Evolutionary conservation across 75 land plant species (phyloP).

Genomic region (Azolla pinnata): DNA sequence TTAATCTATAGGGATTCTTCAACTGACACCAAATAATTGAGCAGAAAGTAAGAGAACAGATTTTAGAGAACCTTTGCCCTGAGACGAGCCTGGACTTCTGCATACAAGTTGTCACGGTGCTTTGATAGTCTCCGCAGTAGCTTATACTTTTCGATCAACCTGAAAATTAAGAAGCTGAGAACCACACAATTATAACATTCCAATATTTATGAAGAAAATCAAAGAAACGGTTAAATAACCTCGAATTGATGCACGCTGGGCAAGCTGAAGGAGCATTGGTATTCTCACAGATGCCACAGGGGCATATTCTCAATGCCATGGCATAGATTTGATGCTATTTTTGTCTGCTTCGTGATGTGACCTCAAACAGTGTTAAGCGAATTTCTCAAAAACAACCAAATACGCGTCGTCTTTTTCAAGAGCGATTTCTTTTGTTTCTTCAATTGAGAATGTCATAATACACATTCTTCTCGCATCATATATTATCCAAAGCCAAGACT

Average conservation of each 20-base stretch:
- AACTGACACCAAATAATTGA: neutral
- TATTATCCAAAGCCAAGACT: too few relatives aligned
- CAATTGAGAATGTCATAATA: too few relatives aligned
- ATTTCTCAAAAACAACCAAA: too few relatives aligned
- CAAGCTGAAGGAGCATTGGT: conserved; percentile 59
- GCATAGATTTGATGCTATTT: too few relatives aligned
- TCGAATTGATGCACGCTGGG: conserved; percentile 45
- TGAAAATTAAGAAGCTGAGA: neutral
- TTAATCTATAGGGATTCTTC: too few relatives aligned
- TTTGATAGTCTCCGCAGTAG: conserved; percentile 8
- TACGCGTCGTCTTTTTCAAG: too few relatives aligned
- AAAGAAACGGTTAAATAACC: conserved; percentile 20
- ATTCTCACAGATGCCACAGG: conserved; percentile 57
- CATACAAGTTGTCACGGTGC: conserved; percentile 13
- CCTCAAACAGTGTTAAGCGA: too few relatives aligned
- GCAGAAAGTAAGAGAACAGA: conserved; percentile 1
- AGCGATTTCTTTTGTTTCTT: too few relatives aligned
- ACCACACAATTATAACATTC: neutral
- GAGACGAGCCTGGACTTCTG: conserved; percentile 13
- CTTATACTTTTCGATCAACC: conserved; percentile 21
- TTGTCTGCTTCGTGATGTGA: too few relatives aligned
- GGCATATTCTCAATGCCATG: conserved; percentile 38
- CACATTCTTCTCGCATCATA: too few relatives aligned
- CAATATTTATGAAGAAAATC: neutral
- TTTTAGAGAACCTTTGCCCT: conserved; percentile 16